Evolutionary conservation across 2,329 filamentous ascomycete genomes (phyloP).

Genomic region (Colletotrichum echinochloae): DNA sequence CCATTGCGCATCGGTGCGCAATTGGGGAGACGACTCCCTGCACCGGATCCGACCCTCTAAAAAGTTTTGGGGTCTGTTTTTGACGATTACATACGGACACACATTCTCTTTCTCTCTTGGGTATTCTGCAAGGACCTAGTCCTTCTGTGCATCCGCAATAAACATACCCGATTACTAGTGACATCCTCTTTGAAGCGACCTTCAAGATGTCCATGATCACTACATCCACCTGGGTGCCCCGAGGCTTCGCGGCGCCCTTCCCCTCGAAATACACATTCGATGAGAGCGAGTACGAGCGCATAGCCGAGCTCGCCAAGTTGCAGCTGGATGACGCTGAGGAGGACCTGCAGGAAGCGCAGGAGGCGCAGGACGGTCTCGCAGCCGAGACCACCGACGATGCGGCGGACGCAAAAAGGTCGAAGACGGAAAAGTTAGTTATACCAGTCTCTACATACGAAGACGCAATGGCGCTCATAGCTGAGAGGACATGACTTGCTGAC

Average conservation of each 20-base stretch:
- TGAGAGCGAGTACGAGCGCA: constrained; percentile 80
- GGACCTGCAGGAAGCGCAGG: constrained; percentile 79
- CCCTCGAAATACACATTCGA: constrained; percentile 81
- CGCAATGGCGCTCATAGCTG: not conserved
- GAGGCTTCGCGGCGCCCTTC: constrained; percentile 81
- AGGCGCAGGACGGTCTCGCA: constrained; percentile 47
- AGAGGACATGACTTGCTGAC: constrained; percentile 40
- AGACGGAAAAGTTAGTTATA: constrained; percentile 48
- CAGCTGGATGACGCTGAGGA: constrained; percentile 94
- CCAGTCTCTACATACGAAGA: not conserved
- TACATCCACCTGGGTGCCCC: constrained; percentile 79
- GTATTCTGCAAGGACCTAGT: not conserved
- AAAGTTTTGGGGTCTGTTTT: constrained; percentile 20
- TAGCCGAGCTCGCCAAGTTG: constrained; percentile 78
- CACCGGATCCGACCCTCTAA: not conserved
- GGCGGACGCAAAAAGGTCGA: constrained; percentile 44
- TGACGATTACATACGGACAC: constrained; percentile 11
- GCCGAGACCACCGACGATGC: constrained; percentile 40
- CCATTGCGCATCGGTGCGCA: constrained; percentile 10
- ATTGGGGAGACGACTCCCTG: constrained; percentile 6
- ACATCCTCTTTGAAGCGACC: not conserved
- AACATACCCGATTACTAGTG: constrained; percentile 19
- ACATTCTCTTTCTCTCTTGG: not conserved
- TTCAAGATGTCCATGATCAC: constrained; percentile 79
- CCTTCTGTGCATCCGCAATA: constrained; percentile 2